Evolutionary conservation across 2,329 filamentous ascomycete genomes (phyloP).

Genomic region (Colletotrichum tamarilloi): DNA sequence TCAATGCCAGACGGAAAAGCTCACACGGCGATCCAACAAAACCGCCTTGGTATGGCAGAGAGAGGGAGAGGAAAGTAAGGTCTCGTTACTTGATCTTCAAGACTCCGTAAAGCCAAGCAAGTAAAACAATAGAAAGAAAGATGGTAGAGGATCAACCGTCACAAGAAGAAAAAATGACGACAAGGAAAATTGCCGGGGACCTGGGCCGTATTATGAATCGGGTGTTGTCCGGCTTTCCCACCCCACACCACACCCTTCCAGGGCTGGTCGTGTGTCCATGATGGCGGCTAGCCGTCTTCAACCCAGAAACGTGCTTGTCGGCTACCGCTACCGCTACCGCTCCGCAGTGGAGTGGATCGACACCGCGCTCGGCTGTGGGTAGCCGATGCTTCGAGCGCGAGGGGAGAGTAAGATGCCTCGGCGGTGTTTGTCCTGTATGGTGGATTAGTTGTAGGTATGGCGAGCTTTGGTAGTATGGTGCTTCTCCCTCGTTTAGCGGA

Average conservation of each 20-base stretch:
- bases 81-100: neutral
- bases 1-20: neutral
- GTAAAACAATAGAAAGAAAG: constrained; percentile 3
- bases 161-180: constrained; percentile 17
- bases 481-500: neutral
- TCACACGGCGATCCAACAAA: neutral
- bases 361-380: constrained; percentile 30
- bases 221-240: constrained; percentile 19
- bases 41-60: neutral
- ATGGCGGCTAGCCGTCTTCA: constrained; percentile 20
- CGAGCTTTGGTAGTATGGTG: neutral
- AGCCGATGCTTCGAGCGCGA: constrained; percentile 29
- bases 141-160: neutral
- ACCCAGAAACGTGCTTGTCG: constrained; percentile 7
- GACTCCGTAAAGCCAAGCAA: constrained; percentile 8
- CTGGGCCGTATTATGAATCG: constrained; percentile 24
- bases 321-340: constrained; percentile 18
- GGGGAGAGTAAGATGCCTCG: constrained; percentile 14
- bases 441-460: neutral
- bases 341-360: constrained; percentile 34
- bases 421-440: neutral
- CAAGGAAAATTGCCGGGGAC: constrained; percentile 21
- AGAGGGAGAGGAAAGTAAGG: neutral
- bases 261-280: constrained; percentile 19
- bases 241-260: constrained; percentile 7